Evolutionary conservation across 1,284 basidiomycete species (phyloP), one percentile per base, ranked within the genome.

Genomic region (Ustilago tritici): DNA sequence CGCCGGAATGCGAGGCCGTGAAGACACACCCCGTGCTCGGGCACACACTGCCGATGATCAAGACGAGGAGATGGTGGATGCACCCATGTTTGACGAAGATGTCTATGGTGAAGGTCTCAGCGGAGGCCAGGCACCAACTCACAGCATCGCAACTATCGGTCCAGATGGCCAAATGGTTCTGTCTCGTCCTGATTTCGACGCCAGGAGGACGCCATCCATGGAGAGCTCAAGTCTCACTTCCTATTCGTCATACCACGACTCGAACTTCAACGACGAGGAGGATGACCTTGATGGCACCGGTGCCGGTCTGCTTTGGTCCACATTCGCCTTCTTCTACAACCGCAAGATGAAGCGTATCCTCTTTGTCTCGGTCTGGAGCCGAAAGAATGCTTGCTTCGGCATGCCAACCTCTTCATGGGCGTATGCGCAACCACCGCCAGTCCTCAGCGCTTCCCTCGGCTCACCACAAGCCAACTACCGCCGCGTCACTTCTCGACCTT

Each of bases 301-400:
- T 55, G 82, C 81, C n/a, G 93, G 94, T 5, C 88, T 98, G 66
- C 89, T 98, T 7, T 98, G 95, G 96, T 95, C 93, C 40, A 95
- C 94, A 15, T 95, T 98, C 86, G 97, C 95, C 91, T 98, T 99
- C 89, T 97, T 99, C 89, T 90, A 95, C 85, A 97, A 95, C 88
- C 90, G 92, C 85, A 96, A 94, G 82, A 87, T 88, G 77, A 98
- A 97, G 88, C 91, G 96, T 23, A 92, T 99, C 81, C 87, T 99
- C 57, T 98, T 97, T 87, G 91, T 98, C 69, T 93, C 94, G 0
- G 91, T 95, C 8, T 98, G 95, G 94, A 93, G 94, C n/a, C 90
- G 92, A 43, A 92, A 93, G 61, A 90, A 90, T 43, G 47, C 79
- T 34, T 67, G 75, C 28, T 72, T 71, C 28, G 79, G 79, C 53